Base-by-base conservation (phyloP, 805 yeast species). In the Wickerhamomyces tratensis region DNA sequence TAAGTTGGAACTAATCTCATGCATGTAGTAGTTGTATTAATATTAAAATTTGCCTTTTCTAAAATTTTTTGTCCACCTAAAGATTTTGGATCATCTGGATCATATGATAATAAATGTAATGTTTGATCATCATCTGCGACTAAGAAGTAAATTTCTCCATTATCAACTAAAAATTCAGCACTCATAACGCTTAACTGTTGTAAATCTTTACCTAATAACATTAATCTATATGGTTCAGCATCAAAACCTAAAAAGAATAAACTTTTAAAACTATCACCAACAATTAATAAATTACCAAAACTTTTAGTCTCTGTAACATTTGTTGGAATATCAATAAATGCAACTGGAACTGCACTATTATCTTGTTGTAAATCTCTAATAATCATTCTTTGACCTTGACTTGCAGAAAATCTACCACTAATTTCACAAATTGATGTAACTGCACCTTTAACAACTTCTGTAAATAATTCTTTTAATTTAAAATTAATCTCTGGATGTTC, bases 171-270 rank as follows among this genome's bases (percentile, higher is more conserved):
- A 55, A 89, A 87, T 46, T 89, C 96, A n/a, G 84, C 77, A 45
- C 82, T 71, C 37, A 72, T 68, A 0, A 84, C 82, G 52, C 79
- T 83, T 37, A 83, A 65, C 15, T 71, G 61, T 26, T 75, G 70
- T 20, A 75, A 68, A 57, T 89, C 95, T 56, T 82, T 85, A 8
- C 95, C 89, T 41, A 93, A 60, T 44, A 74, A 61, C 14, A 87
- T 68, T 80, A 91, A 79, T 49, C 96, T 67, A 58, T 86, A 89
- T 1, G 99, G 99, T 53, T 91, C 96, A 3, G 94, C 91, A 59
- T 88, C 95, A 63, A 88, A 89, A 1, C 97, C 97, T 29, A 81
- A 79, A 43, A 93, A 68, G 68, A 88, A 79, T 5, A 86, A 69
- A 50, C 88, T 77, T 51, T 85, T 82, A 61, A 79, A 69, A 0